Evolutionary conservation across 768 basidiomycete genomes (phyloP).

Genomic region (Suillus plorans): DNA sequence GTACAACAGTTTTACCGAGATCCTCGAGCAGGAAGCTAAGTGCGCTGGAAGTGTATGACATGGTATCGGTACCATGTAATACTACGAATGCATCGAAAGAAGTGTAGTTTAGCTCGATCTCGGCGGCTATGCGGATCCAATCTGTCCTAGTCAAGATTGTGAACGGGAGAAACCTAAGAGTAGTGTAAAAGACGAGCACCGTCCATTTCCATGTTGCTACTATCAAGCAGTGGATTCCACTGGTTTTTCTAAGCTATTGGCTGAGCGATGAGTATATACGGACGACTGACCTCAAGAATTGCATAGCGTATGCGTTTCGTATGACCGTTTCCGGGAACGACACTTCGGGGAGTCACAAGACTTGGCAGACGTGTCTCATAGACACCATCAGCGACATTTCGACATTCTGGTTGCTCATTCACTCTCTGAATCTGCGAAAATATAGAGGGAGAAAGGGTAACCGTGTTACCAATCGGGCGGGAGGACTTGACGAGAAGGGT

Average conservation of each 20-base stretch:
- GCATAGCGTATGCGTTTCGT: slow-evolving; percentile 81
- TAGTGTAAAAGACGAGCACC: slow-evolving; percentile 40
- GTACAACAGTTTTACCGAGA: slow-evolving; percentile 86
- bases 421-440: slow-evolving; percentile 9
- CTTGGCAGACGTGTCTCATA: slow-evolving; percentile 76
- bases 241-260: slow-evolving; percentile 25
- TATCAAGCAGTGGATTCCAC: slow-evolving; percentile 89
- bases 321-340: slow-evolving; percentile 55
- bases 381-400: slow-evolving; percentile 55
- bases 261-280: background rate
- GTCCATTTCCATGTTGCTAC: slow-evolving; percentile 83
- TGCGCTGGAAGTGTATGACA: slow-evolving; percentile 87
- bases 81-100: slow-evolving; percentile 89
- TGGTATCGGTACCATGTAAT: slow-evolving; percentile 89
- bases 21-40: slow-evolving; percentile 91
- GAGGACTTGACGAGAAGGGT: slow-evolving; percentile 67
- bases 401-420: slow-evolving; percentile 35
- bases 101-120: slow-evolving; percentile 90
- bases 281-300: slow-evolving; percentile 65
- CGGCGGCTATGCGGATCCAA: slow-evolving; percentile 88
- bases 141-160: slow-evolving; percentile 43
- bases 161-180: slow-evolving; percentile 6
- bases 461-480: slow-evolving; percentile 56
- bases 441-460: slow-evolving; percentile 33
- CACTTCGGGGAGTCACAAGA: slow-evolving; percentile 75